phyloP scores from a whole-genome alignment of 2,329 filamentous ascomycete genomes.

The Colletotrichum sp. region DNA sequence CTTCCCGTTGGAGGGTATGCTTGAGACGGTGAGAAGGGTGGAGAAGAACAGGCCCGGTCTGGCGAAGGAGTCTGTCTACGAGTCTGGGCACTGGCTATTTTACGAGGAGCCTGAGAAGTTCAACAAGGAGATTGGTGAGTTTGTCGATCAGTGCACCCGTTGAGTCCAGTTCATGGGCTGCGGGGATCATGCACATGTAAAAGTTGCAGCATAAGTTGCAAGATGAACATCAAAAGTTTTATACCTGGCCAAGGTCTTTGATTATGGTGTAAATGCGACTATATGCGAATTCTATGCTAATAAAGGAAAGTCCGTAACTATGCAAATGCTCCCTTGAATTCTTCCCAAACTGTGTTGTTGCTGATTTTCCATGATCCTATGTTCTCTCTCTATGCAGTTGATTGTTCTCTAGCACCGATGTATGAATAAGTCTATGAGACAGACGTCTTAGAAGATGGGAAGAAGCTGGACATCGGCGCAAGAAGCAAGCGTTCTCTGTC shows the following conservation, averaged over 20 bases:
- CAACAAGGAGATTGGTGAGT: slow-evolving; percentile 32
- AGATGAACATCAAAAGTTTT: not conserved
- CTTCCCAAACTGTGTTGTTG: not conserved
- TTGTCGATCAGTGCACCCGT: not conserved
- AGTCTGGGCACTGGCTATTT: slow-evolving; percentile 45
- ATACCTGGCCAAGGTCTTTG: not conserved
- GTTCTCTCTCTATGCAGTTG: not conserved
- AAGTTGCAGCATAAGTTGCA: not conserved
- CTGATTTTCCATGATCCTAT: not conserved
- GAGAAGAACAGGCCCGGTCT: slow-evolving; percentile 24
- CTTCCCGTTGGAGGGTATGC: slow-evolving; percentile 41
- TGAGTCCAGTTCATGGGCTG: not conserved
- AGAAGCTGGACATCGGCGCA: not conserved
- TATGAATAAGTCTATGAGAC: no score
- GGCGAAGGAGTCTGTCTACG: slow-evolving; percentile 34
- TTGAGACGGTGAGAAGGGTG: slow-evolving; percentile 36
- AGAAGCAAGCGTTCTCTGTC: not conserved
- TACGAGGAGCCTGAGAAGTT: slow-evolving; percentile 43
- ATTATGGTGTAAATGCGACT: not conserved
- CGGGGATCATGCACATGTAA: not conserved
- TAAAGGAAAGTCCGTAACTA: not conserved
- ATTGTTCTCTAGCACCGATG: not conserved
- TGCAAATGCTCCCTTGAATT: not conserved
- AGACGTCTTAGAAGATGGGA: not conserved
- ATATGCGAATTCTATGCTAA: not conserved